Conservation (phyloP, 2,329 filamentous ascomycete genomes). For the Cordyceps sp. region DNA sequence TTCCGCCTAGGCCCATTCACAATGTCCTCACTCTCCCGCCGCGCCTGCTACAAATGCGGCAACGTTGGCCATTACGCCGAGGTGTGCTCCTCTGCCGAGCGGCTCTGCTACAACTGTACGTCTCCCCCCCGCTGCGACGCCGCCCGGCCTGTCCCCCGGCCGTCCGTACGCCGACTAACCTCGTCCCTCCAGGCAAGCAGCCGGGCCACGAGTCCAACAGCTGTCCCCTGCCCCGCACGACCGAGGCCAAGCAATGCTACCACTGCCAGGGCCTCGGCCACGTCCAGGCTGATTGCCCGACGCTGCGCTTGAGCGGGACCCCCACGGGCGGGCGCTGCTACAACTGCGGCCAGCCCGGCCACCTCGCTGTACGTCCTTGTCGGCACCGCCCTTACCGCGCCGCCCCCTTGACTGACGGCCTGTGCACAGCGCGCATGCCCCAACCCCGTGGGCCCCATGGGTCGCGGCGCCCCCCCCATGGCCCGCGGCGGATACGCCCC, state of each 20-base stretch:
- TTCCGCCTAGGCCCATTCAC: too few species aligned
- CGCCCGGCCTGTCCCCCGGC: too few species aligned
- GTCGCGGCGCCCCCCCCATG: constrained; percentile 44
- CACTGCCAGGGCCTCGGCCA: constrained; percentile 97
- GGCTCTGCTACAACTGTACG: constrained; percentile 98
- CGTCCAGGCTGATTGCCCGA: constrained; percentile 97
- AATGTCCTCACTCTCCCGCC: constrained; percentile 69
- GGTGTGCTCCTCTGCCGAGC: constrained; percentile 94
- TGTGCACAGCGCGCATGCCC: constrained; percentile 58
- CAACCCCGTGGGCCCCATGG: constrained; percentile 48
- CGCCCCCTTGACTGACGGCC: constrained; percentile 5
- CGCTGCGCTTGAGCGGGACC: constrained; percentile 74
- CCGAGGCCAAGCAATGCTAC: constrained; percentile 99
- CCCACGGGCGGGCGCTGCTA: constrained; percentile 82
- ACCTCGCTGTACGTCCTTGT: constrained; percentile 56
- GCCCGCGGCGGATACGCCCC: constrained; percentile 52
- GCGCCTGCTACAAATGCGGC: constrained; percentile 71
- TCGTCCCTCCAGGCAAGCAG: constrained; percentile 48
- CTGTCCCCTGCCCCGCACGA: constrained; percentile 91
- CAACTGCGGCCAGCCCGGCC: constrained; percentile 83
- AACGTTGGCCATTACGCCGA: constrained; percentile 71
- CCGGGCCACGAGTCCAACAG: constrained; percentile 94
- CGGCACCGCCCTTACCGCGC: constrained; percentile 38
- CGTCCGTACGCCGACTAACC: background rate
- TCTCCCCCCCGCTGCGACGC: constrained; percentile 5